Evolutionary conservation across 345 rosid genomes (phyloP), one percentile per base, ranked within the genome.

Genomic region (Populus tremula): DNA sequence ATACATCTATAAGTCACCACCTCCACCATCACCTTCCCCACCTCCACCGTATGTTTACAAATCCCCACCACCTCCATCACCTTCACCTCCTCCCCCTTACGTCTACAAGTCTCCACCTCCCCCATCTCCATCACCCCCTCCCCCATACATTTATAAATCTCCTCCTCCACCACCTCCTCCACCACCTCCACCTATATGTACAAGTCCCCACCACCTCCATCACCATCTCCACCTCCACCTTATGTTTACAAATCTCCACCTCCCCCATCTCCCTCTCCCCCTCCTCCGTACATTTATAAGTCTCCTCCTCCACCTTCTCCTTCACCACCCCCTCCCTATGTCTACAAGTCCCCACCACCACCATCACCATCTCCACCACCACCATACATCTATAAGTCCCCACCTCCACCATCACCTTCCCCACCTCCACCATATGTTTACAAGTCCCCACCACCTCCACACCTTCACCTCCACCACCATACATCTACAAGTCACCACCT

Each of bases 221-320:
- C 43, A 39, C 38, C 38, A 0, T 5, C 38, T 0, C 38, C 38
- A 0, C 81, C 85, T 0, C 69, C 74, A 17, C 76, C 78, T 1
- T 74, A 71, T 7, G 11, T 7, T 2, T 41, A 43, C 65, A 64
- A 78, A 27, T 75, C 74, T 0, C 80, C 82, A 33, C 70, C 82
- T 5, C 71, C 77, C 0, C 78, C 71, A 38, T 17, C 43, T 0
- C 36, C 72, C 2, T 25, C 49, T 0, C 71, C 79, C 0, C 80
- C 77, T 0, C 66, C 77, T 0, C 49, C 75, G 0, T 53, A 38
- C n/a, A 14, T 8, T 25, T 23, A 62, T 10, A 50, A 45, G 5
- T 45, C 76, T 3, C 47, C 81, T 38, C 41, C 41, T 38, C 41
- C 41, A 38, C 41, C 41, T 7, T 38, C 9, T 7, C 41, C 41